Evolutionary conservation across 2,329 filamentous ascomycete genomes (phyloP), one percentile per base, ranked within the genome.

Genomic region (Aspergillus niger): DNA sequence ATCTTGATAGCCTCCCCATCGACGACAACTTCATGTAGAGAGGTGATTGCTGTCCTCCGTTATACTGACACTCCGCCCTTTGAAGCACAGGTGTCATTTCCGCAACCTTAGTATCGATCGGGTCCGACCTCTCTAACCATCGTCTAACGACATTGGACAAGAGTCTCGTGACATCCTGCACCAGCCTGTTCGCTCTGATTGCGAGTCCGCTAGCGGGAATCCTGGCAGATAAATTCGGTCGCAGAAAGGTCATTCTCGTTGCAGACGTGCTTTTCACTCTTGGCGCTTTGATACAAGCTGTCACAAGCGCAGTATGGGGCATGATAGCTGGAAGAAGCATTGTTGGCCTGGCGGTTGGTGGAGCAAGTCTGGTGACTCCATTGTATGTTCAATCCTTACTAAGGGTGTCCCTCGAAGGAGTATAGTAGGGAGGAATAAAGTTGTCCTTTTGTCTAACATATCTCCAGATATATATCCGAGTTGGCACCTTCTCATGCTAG

Each of bases 401-500:
- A 15, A 24, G n/a, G 11, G 32, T 10, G 7, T 36, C 32, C 15
- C 48, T 44, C 32, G 13, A 36, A 22, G 15, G 13, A 11, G 11
- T 26, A 17, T 11, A 28, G 11, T 11, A 15, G 20, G 17, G 6
- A 49, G 22, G 50, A 28, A 22, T 50, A 1, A 30, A 30, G 17
- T n/a, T 11, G 36, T n/a, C 48, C 10, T 3, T 13, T 44, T 24
- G 5, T 48, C 52, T 64, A 32, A 67, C 47, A 20, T 38, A 13
- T 43, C 54, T 60, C 38, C 47, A 80, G 81, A 48, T 96, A 96
- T 77, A 94, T 97, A 61, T 89, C 90, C 8, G 94, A 98, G 76
- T 80, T 97, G 11, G 88, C 91, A 3, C 93, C 94, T 0, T 86
- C 91, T 1, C 82, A 86, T 22, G 86, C 90, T 62, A 82, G 94